Percentiles rank a stretch among this genome's conserved stretches.
These are phyloP conservation scores for Blastocladiella emersonii DNA, from an alignment of 371 early-diverging fungal species.

Conservation along the genomic window DNA sequence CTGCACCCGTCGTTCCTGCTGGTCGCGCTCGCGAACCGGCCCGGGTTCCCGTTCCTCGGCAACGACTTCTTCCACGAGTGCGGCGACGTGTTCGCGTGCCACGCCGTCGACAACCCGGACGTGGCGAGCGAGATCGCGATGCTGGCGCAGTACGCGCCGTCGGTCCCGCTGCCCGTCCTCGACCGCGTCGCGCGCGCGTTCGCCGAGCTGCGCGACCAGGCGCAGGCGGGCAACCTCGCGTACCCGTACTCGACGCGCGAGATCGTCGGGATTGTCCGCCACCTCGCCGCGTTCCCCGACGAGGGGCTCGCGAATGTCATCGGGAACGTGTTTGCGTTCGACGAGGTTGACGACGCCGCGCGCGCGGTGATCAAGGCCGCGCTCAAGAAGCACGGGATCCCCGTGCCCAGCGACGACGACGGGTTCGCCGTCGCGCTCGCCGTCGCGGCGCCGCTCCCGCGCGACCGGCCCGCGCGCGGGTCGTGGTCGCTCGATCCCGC, in stretches of 20 bases:
- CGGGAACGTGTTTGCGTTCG: not conserved
- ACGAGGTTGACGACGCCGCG: not conserved
- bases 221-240: constrained; percentile 60
- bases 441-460: not conserved
- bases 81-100: constrained; percentile 60
- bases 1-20: constrained; percentile 46
- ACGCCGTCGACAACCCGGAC: constrained; percentile 71
- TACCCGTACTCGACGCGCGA: constrained; percentile 83
- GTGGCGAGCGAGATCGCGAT: constrained; percentile 40
- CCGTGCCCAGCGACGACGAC: not conserved
- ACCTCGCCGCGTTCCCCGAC: not conserved
- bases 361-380: not conserved
- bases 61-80: constrained; percentile 76
- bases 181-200: constrained; percentile 53
- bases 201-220: constrained; percentile 53
- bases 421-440: not conserved
- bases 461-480: no score
- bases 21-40: constrained; percentile 76
- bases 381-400: not conserved
- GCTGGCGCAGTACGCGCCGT: constrained; percentile 47
- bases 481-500: not conserved
- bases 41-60: constrained; percentile 51
- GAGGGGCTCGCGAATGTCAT: not conserved
- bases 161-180: constrained; percentile 50
- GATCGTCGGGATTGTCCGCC: constrained; percentile 53